phyloP scores from a whole-genome alignment of 768 basidiomycete genomes.

The Roridomyces roridus region DNA sequence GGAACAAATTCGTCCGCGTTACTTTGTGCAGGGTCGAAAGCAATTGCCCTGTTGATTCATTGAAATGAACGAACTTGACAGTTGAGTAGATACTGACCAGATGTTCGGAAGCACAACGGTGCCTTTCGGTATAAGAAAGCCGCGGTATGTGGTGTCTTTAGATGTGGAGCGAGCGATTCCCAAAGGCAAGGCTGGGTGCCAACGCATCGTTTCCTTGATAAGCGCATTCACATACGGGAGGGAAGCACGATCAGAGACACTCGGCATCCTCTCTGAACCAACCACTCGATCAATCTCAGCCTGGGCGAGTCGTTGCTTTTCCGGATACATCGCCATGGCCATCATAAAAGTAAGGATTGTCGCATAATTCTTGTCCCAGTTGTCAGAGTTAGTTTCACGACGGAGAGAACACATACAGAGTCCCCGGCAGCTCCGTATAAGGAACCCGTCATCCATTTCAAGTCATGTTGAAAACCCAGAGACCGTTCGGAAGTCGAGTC shows the following conservation, averaged over 20 bases:
- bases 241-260: slow-evolving; percentile 27
- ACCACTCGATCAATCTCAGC: slow-evolving; percentile 33
- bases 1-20: too few relatives aligned
- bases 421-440: neutral
- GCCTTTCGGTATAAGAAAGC: too few relatives aligned
- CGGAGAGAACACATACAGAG: neutral
- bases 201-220: neutral
- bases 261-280: slow-evolving; percentile 28
- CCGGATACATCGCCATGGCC: slow-evolving; percentile 36
- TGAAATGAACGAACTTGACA: too few relatives aligned
- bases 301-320: slow-evolving; percentile 33
- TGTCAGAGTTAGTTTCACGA: neutral
- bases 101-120: too few relatives aligned
- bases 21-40: too few relatives aligned
- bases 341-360: slow-evolving; percentile 33
- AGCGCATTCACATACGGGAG: slow-evolving; percentile 30
- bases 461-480: too few relatives aligned
- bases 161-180: too few relatives aligned
- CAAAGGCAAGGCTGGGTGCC: too few relatives aligned
- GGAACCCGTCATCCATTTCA: neutral
- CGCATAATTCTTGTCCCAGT: slow-evolving; percentile 33
- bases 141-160: too few relatives aligned
- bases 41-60: too few relatives aligned
- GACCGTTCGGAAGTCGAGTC: too few relatives aligned
- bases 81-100: too few relatives aligned